Conservation (phyloP, 495 filamentous ascomycete species). For the Durotheca rogersii region DNA sequence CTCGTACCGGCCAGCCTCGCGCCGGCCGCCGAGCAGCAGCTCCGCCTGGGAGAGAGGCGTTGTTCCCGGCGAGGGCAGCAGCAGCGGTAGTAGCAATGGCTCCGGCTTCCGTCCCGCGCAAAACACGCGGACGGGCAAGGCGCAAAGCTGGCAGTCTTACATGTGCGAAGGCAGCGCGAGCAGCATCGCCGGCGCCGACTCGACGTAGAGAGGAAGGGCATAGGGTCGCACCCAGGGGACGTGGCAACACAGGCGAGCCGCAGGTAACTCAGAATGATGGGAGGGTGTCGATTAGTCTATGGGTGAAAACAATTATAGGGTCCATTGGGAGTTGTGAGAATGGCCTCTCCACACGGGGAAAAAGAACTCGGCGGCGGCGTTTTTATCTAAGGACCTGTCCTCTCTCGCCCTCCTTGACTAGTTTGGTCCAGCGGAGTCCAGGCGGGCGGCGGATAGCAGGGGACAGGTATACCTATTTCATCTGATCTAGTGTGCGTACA, state of each 20-base stretch:
- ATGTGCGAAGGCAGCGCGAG: conserved; percentile 44
- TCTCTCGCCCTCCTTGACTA: no score
- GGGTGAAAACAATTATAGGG: no score
- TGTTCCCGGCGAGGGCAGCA: no score
- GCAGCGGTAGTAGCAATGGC: no score
- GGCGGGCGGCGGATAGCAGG: no score
- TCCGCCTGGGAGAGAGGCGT: conserved; percentile 21
- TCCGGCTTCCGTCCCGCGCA: conserved; percentile 32
- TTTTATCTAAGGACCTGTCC: no score
- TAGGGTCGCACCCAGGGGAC: no score
- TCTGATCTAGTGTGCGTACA: no score
- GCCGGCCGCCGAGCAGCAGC: conserved; percentile 16
- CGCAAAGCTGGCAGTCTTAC: conserved; percentile 43
- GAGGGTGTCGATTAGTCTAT: conserved; percentile 6
- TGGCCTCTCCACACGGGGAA: conserved; percentile 2
- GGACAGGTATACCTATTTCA: no score
- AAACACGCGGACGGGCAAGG: conserved; percentile 32
- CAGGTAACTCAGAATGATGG: conserved; percentile 18
- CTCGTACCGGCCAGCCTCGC: conserved; percentile 9
- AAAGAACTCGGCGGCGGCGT: conserved; percentile 11
- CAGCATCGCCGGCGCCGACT: conserved; percentile 9
- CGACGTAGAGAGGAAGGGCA: conserved; percentile 11
- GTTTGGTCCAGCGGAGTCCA: no score
- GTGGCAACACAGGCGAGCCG: conserved; percentile 33
- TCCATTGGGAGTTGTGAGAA: conserved; percentile 18